A percentile compares a stretch with the other conserved stretches of the same genome.
Conservation (phyloP, 1,139 yeast species). For the Geotrichum bryndzae region DNA sequence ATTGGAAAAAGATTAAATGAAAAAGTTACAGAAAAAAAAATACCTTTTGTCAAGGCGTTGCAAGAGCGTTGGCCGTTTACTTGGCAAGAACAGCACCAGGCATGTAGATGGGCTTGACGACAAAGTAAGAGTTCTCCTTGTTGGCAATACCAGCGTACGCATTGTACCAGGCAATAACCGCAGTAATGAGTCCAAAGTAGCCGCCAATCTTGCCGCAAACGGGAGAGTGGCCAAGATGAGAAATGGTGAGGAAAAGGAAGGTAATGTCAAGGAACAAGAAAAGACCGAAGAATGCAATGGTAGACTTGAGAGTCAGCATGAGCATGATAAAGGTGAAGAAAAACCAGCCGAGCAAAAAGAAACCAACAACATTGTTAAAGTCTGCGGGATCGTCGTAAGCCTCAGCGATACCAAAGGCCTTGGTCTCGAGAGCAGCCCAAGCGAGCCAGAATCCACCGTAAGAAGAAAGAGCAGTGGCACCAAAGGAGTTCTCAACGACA, state of each 20-base stretch:
- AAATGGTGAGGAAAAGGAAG: constrained; percentile 60
- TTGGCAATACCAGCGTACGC: constrained; percentile 89
- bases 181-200: constrained; percentile 69
- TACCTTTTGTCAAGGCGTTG: too few relatives aligned
- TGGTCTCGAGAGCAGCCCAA: constrained; percentile 62
- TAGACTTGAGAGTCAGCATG: constrained; percentile 68
- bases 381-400: constrained; percentile 46
- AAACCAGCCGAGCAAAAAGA: constrained; percentile 72
- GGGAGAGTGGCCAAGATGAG: constrained; percentile 44
- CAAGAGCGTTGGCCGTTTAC: not conserved
- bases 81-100: constrained; percentile 29
- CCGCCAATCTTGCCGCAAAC: constrained; percentile 65
- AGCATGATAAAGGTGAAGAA: constrained; percentile 67
- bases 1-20: too few relatives aligned
- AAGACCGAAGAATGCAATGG: constrained; percentile 64
- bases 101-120: constrained; percentile 43
- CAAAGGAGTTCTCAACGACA: constrained; percentile 71
- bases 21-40: too few relatives aligned
- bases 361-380: constrained; percentile 58
- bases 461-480: constrained; percentile 77
- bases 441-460: constrained; percentile 90
- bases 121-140: constrained; percentile 59
- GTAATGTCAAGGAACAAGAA: constrained; percentile 62
- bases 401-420: constrained; percentile 63
- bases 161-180: constrained; percentile 80